These are phyloP conservation scores for Achaetomiella virescens DNA, from an alignment of 495 filamentous ascomycete species.

Conservation along the genomic window DNA sequence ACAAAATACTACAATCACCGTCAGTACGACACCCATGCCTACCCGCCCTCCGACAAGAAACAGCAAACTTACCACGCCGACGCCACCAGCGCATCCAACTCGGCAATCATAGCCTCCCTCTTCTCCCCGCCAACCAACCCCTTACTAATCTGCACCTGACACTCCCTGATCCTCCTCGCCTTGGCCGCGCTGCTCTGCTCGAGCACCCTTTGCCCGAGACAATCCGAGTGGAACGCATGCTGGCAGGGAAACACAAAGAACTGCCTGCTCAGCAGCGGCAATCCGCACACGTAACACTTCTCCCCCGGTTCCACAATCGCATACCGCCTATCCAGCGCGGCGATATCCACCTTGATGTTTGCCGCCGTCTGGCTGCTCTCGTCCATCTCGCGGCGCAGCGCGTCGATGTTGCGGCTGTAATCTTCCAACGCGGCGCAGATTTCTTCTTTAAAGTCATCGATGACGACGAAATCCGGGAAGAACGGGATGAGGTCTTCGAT, in stretches of 20 bases:
- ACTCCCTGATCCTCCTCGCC: constrained; percentile 72
- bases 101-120: constrained; percentile 77
- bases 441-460: constrained; percentile 98
- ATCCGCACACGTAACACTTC: constrained; percentile 77
- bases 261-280: constrained; percentile 79
- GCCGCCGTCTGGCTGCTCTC: constrained; percentile 78
- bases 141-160: constrained; percentile 72
- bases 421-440: constrained; percentile 91
- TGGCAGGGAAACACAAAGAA: constrained; percentile 99
- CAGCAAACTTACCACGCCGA: constrained; percentile 42
- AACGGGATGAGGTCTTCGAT: constrained; percentile 98
- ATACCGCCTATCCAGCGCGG: constrained; percentile 76
- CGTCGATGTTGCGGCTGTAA: constrained; percentile 84
- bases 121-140: constrained; percentile 56
- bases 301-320: constrained; percentile 97
- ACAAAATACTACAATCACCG: constrained; percentile 59
- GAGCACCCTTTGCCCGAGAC: constrained; percentile 74
- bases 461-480: constrained; percentile 98
- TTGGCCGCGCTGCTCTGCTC: constrained; percentile 67
- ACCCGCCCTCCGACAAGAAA: background rate
- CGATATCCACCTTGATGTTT: constrained; percentile 83
- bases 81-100: constrained; percentile 83
- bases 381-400: constrained; percentile 92
- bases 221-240: constrained; percentile 95
- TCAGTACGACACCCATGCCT: constrained; percentile 4